phyloP scores from a whole-genome alignment of 495 filamentous ascomycete genomes.

The Aspergillus hancockii region DNA sequence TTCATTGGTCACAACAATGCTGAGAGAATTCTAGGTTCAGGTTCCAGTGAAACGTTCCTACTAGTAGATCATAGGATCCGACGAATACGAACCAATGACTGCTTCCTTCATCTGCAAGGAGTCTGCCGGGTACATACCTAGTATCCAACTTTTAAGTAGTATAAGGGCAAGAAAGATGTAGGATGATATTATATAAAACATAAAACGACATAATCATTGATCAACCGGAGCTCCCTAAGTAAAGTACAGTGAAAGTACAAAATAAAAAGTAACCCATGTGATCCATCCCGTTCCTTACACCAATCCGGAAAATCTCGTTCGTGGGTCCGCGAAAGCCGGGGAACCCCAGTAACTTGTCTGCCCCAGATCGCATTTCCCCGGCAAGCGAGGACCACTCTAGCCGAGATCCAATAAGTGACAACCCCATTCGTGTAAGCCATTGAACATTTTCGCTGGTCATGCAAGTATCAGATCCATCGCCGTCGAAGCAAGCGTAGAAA shows the following conservation, averaged over 20 bases:
- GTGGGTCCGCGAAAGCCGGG: slow-evolving; percentile 9
- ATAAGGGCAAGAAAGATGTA: neutral
- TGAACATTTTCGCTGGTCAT: slow-evolving; percentile 5
- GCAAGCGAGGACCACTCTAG: neutral
- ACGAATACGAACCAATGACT: neutral
- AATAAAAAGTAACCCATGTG: slow-evolving; percentile 6
- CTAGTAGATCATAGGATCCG: neutral
- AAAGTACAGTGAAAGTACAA: slow-evolving; percentile 11
- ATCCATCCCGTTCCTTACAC: slow-evolving; percentile 13
- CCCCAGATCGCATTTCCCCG: neutral
- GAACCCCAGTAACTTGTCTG: too few relatives aligned
- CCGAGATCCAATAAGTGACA: slow-evolving; percentile 2
- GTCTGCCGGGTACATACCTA: neutral
- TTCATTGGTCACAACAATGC: neutral
- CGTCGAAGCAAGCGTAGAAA: slow-evolving; percentile 10
- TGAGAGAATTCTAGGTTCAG: neutral
- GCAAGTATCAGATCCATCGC: neutral
- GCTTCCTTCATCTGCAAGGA: neutral
- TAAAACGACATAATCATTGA: slow-evolving; percentile 7
- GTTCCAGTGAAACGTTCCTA: neutral
- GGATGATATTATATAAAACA: neutral
- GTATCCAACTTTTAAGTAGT: neutral
- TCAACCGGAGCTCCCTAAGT: slow-evolving; percentile 4
- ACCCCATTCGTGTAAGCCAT: slow-evolving; percentile 6
- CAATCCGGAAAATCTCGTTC: slow-evolving; percentile 10